Evolutionary conservation across 2,329 filamentous ascomycete genomes (phyloP), one percentile per base, ranked within the genome.

Genomic region (Gaeumannomyces sp.): DNA sequence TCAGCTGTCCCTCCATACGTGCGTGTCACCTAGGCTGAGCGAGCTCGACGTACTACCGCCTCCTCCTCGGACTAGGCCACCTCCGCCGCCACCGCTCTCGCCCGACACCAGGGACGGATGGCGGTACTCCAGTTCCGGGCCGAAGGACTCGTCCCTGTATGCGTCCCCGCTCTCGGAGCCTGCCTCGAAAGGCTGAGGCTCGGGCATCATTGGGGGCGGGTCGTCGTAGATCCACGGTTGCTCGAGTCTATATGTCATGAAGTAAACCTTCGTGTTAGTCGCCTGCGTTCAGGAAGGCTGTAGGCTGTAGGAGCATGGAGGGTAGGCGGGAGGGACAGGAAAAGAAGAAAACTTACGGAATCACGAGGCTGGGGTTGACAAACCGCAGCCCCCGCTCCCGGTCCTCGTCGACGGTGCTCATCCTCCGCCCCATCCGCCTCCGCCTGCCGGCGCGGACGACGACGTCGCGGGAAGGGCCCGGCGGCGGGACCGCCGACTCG

Each of bases 311-410:
- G 33, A 56, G 28, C 13, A 29, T 8, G 22, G 11, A 29, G 45
- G 11, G n/a, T n/a, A 53, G 31, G 14, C 3, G 13, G n/a, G 7
- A 25, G 28, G 28, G 50, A 27, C n/a, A n/a, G n/a, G n/a, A 16
- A 6, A 11, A 35, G 28, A 13, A 13, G 29, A n/a, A 29, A 38
- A 83, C 86, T 80, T 81, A 89, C 81, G 88, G 88, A 38, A 80
- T 77, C 4, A 88, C 79, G 14, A 96, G 77, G 73, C 86, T 94
- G 2, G 92, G 92, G 70, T 94, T 95, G 61, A 93, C 80, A 75
- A 93, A 96, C 61, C 79, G 80, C 74, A 88, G 73, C 0, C 88
- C 90, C 71, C 84, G 85, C 72, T 94, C 90, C 66, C 85, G 83
- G 65, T 85, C 82, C 74, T 93, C 90, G 69, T 94, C 90, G 33